phyloP scores from a whole-genome alignment of 2,329 filamentous ascomycete species.

The Cladorrhinum sp. region DNA sequence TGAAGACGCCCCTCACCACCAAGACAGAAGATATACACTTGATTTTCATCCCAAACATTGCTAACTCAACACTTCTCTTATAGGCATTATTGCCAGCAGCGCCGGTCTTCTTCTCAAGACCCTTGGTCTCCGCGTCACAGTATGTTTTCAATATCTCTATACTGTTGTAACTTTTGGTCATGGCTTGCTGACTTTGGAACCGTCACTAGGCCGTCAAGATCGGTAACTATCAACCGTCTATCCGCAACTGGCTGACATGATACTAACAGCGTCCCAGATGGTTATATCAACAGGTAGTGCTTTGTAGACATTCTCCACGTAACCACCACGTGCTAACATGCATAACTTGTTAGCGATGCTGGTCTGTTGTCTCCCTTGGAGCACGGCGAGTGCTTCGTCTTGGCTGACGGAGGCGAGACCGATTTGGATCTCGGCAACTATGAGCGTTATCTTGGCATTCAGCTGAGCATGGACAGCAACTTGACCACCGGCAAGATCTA shows the following conservation, averaged over 20 bases:
- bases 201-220: constrained; percentile 7
- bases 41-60: background rate
- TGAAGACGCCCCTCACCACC: background rate
- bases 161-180: background rate
- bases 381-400: constrained; percentile 86
- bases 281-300: background rate
- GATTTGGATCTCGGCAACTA: constrained; percentile 59
- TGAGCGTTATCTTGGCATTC: constrained; percentile 72
- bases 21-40: background rate
- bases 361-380: constrained; percentile 4
- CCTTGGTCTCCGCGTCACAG: constrained; percentile 6
- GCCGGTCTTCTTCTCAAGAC: constrained; percentile 9
- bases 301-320: background rate
- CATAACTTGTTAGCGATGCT: constrained; percentile 1
- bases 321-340: background rate
- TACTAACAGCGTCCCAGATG: background rate
- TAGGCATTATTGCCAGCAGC: constrained; percentile 8
- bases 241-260: background rate
- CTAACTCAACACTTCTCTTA: background rate
- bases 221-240: background rate
- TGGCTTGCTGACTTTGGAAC: background rate
- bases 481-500: constrained; percentile 99
- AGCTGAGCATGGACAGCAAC: constrained; percentile 82
- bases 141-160: background rate
- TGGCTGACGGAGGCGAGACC: constrained; percentile 40